Evolutionary conservation across 208 protist species (phyloP).

Genomic region (Plasmodiophora brassicae): DNA sequence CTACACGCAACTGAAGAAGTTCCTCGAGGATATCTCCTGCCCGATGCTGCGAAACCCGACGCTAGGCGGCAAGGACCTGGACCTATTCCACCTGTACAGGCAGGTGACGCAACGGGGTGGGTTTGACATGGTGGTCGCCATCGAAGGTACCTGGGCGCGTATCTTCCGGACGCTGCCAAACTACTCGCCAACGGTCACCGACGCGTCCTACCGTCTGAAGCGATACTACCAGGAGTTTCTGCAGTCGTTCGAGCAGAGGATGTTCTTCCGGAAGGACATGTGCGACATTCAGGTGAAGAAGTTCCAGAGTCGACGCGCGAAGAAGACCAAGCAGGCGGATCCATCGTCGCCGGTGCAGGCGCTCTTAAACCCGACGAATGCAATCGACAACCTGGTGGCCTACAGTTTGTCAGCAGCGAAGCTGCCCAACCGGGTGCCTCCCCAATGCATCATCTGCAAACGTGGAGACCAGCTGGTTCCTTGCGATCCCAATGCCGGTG

Average conservation of each 20-base stretch:
- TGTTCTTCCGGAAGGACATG: constrained; percentile 33
- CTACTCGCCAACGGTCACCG: constrained; percentile 39
- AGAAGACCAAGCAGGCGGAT: not conserved
- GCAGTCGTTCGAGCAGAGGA: constrained; percentile 28
- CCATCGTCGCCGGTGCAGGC: not conserved
- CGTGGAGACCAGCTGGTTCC: not conserved
- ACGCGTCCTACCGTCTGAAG: constrained; percentile 16
- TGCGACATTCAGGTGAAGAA: not conserved
- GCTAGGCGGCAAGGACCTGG: constrained; percentile 31
- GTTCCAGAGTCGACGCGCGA: not conserved
- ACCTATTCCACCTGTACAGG: constrained; percentile 19
- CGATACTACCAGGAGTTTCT: constrained; percentile 37
- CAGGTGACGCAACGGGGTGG: constrained; percentile 20
- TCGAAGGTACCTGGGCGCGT: constrained; percentile 30
- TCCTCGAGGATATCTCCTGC: not conserved
- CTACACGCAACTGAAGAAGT: not conserved
- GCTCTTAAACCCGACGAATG: not conserved
- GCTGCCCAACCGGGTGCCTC: not conserved
- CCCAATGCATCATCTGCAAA: not conserved
- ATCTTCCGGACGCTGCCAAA: constrained; percentile 28
- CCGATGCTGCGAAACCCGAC: constrained; percentile 35
- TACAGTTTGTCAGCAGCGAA: not conserved
- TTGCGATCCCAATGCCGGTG: not conserved
- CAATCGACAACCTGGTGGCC: not conserved
- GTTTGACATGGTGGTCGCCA: constrained; percentile 14